Conservation (phyloP, 2,329 filamentous ascomycete species). For the Mycocentrospora acerina region DNA sequence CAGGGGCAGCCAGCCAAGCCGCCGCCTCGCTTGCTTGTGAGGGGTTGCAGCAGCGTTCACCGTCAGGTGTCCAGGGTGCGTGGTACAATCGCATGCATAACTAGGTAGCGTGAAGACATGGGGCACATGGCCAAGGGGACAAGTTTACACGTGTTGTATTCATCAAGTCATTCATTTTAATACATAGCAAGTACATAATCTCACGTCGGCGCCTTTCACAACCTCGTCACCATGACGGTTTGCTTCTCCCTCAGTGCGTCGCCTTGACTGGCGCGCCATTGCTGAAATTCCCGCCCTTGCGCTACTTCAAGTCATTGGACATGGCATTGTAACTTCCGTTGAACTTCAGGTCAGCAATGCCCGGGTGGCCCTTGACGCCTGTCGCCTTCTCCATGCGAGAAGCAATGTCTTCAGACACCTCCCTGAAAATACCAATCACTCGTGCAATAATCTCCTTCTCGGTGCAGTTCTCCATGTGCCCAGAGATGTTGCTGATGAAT, state of each 20-base stretch:
- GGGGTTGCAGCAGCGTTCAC: constrained; percentile 7
- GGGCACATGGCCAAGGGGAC: no score
- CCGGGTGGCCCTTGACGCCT: constrained; percentile 61
- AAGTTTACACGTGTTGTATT: no score
- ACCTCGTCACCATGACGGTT: no score
- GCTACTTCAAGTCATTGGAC: constrained; percentile 49
- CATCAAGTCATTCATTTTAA: constrained; percentile 6
- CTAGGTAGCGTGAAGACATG: no score
- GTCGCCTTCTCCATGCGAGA: constrained; percentile 62
- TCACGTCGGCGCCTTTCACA: not conserved
- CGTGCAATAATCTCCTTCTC: constrained; percentile 63
- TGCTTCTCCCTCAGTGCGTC: constrained; percentile 35
- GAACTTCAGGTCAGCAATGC: constrained; percentile 58
- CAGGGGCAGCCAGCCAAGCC: constrained; percentile 19
- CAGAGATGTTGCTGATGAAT: constrained; percentile 61
- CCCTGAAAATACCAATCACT: constrained; percentile 66
- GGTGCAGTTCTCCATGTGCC: constrained; percentile 61
- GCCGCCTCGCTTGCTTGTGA: constrained; percentile 11
- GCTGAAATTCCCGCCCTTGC: not conserved
- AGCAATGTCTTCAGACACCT: constrained; percentile 62
- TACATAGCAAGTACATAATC: not conserved
- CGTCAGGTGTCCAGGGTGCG: not conserved
- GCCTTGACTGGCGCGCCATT: constrained; percentile 54
- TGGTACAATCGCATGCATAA: no score
- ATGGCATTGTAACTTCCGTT: constrained; percentile 65